phyloP scores from a whole-genome alignment of 148 eudicot species.

The Selenicereus undatus region DNA sequence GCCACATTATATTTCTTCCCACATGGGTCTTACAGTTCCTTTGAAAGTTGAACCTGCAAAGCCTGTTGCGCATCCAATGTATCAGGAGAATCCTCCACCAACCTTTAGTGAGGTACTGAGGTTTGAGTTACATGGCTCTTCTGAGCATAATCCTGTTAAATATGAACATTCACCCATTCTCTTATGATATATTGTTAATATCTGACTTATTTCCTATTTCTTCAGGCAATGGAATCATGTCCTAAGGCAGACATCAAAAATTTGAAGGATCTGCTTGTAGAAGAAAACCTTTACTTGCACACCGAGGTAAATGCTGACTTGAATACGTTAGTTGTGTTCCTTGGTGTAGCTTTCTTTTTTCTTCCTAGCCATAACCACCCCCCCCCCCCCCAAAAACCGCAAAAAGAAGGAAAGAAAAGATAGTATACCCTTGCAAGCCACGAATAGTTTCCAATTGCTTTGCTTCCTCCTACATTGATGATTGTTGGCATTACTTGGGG shows the following conservation, averaged over 20 bases:
- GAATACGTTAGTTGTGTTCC: background rate
- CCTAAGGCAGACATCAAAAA: slow-evolving; percentile 70
- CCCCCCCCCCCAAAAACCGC: background rate
- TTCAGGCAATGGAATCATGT: slow-evolving; percentile 88
- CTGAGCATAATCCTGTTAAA: background rate
- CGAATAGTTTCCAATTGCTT: background rate
- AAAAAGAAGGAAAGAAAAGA: too few relatives aligned
- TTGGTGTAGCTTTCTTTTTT: background rate
- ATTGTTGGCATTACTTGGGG: background rate
- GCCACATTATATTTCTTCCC: background rate
- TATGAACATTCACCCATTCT: background rate
- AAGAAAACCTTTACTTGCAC: slow-evolving; percentile 77
- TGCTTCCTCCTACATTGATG: background rate
- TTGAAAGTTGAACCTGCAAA: slow-evolving; percentile 49
- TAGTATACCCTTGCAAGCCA: background rate
- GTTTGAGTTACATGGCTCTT: slow-evolving; percentile 30
- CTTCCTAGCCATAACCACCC: background rate
- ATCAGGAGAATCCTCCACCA: slow-evolving; percentile 59
- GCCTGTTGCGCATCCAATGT: slow-evolving; percentile 63
- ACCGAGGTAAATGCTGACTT: slow-evolving; percentile 58
- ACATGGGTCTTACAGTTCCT: slow-evolving; percentile 40
- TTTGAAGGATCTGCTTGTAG: slow-evolving; percentile 59
- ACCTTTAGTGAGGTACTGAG: slow-evolving; percentile 45
- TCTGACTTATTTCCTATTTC: slow-evolving; percentile 4
- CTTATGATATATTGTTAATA: slow-evolving; percentile 1